These are phyloP conservation scores for Beauveria australis DNA, from an alignment of 2,329 filamentous ascomycete species.

Conservation along the genomic window DNA sequence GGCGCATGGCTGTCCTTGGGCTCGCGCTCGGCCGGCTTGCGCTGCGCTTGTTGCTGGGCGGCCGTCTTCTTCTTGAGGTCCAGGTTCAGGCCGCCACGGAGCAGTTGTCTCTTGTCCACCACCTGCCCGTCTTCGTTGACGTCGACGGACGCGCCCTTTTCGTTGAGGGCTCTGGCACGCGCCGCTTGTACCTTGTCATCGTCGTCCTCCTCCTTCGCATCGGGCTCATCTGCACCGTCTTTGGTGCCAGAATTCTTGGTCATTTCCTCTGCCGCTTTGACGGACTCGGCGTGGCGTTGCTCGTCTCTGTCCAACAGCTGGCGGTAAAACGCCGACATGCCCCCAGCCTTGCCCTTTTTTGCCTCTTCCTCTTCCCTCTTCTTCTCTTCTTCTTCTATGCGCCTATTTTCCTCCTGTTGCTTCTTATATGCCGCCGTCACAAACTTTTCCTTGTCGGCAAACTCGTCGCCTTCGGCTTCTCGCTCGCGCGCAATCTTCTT, in stretches of 20 bases:
- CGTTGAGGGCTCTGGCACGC: constrained; percentile 58
- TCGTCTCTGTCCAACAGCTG: constrained; percentile 65
- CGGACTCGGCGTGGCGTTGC: constrained; percentile 57
- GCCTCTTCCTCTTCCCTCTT: constrained; percentile 55
- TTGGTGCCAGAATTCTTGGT: constrained; percentile 31
- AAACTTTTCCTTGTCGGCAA: constrained; percentile 75
- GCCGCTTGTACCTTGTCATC: constrained; percentile 52
- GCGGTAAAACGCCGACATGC: constrained; percentile 73
- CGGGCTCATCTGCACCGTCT: neutral
- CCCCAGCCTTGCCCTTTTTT: constrained; percentile 53
- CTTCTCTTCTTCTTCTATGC: constrained; percentile 64
- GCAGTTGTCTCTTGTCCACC: constrained; percentile 73
- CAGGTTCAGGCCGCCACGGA: constrained; percentile 69
- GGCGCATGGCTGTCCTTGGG: constrained; percentile 30
- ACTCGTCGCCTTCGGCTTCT: constrained; percentile 73
- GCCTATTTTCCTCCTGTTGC: constrained; percentile 68
- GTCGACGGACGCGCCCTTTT: constrained; percentile 51
- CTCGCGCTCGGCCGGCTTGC: constrained; percentile 21
- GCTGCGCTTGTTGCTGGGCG: constrained; percentile 23
- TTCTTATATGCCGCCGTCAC: constrained; percentile 76
- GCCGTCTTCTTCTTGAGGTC: constrained; percentile 49
- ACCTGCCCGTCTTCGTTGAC: constrained; percentile 79
- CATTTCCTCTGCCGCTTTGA: constrained; percentile 56
- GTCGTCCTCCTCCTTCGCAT: constrained; percentile 23
- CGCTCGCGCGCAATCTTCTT: constrained; percentile 71